These are phyloP conservation scores for Dacryopinax primogenitus DNA, from an alignment of 768 basidiomycete genomes.

Conservation along the genomic window DNA sequence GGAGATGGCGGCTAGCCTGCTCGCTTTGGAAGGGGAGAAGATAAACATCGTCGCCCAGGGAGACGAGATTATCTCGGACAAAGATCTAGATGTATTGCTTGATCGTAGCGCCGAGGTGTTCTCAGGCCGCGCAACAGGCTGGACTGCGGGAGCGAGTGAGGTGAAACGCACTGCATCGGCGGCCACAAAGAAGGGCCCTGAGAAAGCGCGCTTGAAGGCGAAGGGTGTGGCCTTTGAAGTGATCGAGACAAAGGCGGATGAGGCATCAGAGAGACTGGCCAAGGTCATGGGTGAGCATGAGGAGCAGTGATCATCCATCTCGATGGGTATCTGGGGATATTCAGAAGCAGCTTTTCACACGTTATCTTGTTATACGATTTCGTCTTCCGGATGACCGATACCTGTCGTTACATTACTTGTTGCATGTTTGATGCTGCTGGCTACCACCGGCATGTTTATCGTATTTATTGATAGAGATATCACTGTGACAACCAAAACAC, in stretches of 20 bases:
- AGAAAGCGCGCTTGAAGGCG: not conserved
- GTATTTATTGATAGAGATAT: not conserved
- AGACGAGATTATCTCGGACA: conserved; percentile 62
- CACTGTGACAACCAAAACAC: not conserved
- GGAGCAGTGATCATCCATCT: not conserved
- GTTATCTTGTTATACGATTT: not conserved
- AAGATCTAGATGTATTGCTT: conserved; percentile 64
- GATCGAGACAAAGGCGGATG: conserved; percentile 50
- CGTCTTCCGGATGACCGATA: not conserved
- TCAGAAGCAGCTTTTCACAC: not conserved
- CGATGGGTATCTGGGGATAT: not conserved
- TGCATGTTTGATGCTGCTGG: too few species aligned
- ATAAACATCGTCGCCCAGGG: conserved; percentile 73
- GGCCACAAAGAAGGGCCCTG: not conserved
- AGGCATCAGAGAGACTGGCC: conserved; percentile 55
- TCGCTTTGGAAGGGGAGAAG: conserved; percentile 75
- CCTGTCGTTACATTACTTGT: not conserved
- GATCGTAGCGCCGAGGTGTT: conserved; percentile 70
- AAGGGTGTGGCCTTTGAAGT: conserved; percentile 50
- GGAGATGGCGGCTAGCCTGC: conserved; percentile 65
- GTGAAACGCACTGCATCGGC: conserved; percentile 2
- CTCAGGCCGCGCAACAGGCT: conserved; percentile 53
- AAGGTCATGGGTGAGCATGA: conserved; percentile 46
- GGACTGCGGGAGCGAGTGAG: conserved; percentile 40
- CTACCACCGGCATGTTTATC: too few species aligned